Percentiles rank a stretch among this genome's conserved stretches.
phyloP scores from a whole-genome alignment of 257 asterid species.

The Henckelia pumila region DNA sequence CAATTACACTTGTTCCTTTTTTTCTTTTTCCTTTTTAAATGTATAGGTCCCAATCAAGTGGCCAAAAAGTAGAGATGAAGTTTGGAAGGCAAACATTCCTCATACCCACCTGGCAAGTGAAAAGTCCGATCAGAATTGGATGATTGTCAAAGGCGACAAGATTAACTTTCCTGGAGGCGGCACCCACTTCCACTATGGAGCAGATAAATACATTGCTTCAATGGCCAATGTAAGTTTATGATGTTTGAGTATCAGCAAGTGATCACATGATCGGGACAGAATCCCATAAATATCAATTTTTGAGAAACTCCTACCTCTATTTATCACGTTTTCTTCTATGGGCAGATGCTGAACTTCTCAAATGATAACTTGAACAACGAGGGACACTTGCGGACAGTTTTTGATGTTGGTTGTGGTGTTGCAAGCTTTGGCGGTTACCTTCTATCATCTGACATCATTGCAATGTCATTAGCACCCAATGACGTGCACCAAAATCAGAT shows the following conservation, averaged over 20 bases:
- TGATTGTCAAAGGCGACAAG: constrained; percentile 89
- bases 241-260: constrained; percentile 15
- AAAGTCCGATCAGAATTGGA: constrained; percentile 98
- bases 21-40: constrained; percentile 14
- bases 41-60: constrained; percentile 81
- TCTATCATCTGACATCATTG: constrained; percentile 72
- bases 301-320: constrained; percentile 6
- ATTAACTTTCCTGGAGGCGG: constrained; percentile 92
- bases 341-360: constrained; percentile 83
- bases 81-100: constrained; percentile 92
- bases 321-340: constrained; percentile 25
- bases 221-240: constrained; percentile 74
- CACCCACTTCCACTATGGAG: constrained; percentile 94
- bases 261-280: constrained; percentile 3
- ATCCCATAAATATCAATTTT: background rate
- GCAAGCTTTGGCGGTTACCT: constrained; percentile 97
- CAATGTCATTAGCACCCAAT: constrained; percentile 94
- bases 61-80: constrained; percentile 95
- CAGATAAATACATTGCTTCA: constrained; percentile 82
- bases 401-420: constrained; percentile 95
- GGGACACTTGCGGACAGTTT: constrained; percentile 77
- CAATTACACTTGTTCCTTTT: constrained; percentile 16
- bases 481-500: constrained; percentile 97
- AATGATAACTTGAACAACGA: constrained; percentile 62
- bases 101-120: constrained; percentile 95